phyloP scores from a whole-genome alignment of 1,284 basidiomycete genomes.

The Tilletiopsis washingtonensis region DNA sequence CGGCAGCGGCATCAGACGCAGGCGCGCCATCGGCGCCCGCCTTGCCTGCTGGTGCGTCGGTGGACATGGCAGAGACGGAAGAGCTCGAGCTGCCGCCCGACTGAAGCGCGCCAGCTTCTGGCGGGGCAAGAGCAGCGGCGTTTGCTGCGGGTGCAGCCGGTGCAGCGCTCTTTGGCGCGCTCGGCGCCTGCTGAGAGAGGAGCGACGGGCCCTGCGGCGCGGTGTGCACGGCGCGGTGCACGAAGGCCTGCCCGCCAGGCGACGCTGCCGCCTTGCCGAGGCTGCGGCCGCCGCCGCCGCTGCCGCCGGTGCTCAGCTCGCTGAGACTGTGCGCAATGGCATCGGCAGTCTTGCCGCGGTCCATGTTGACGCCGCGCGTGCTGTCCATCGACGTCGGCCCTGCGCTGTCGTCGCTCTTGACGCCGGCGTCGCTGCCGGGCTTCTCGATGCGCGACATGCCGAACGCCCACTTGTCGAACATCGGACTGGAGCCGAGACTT shows the following conservation, averaged over 20 bases:
- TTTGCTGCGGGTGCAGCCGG: constrained; percentile 8
- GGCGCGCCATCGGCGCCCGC: constrained; percentile 5
- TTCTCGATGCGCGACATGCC: constrained; percentile 66
- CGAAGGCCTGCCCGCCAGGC: neutral
- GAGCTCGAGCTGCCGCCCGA: constrained; percentile 38
- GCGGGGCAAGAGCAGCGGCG: constrained; percentile 1
- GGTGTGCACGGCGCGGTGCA: constrained; percentile 45
- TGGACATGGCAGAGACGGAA: constrained; percentile 31
- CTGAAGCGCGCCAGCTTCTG: constrained; percentile 5
- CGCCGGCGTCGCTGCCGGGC: constrained; percentile 19
- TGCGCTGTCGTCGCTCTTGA: constrained; percentile 13
- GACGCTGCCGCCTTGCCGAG: too few species aligned
- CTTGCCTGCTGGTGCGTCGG: constrained; percentile 16
- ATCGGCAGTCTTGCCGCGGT: constrained; percentile 54
- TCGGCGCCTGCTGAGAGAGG: constrained; percentile 64
- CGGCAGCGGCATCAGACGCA: neutral
- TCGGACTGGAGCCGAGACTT: constrained; percentile 66
- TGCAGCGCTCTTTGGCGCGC: constrained; percentile 8
- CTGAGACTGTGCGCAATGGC: constrained; percentile 55
- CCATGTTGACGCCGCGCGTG: constrained; percentile 9
- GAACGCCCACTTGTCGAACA: constrained; percentile 85
- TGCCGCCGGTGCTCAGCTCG: constrained; percentile 59
- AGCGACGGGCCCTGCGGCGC: constrained; percentile 62
- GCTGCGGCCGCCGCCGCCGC: neutral
- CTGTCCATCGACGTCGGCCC: constrained; percentile 9